phyloP scores from a whole-genome alignment of 129 eudicot species.

The Smallanthus sonchifolius region DNA sequence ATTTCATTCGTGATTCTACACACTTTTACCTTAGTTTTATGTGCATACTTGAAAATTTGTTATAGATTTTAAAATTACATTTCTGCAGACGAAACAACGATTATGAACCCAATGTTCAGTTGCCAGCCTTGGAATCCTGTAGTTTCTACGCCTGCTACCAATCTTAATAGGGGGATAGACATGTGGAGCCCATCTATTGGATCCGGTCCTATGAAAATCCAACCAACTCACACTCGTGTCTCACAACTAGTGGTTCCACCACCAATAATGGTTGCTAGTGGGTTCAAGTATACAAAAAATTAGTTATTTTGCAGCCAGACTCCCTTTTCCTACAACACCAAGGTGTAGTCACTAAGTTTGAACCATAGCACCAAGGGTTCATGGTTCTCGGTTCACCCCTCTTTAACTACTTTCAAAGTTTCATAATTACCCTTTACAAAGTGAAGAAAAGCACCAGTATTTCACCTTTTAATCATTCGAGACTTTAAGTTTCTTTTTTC shows the following conservation, averaged over 20 bases:
- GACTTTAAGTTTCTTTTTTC: slow-evolving; percentile 47
- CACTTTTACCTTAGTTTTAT: slow-evolving; percentile 7
- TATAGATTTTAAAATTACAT: not conserved
- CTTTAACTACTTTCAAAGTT: slow-evolving; percentile 6
- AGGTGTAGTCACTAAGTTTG: not conserved
- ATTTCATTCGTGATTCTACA: slow-evolving; percentile 43
- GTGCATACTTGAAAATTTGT: not conserved
- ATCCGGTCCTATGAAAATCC: slow-evolving; percentile 47
- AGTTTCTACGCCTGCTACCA: slow-evolving; percentile 56
- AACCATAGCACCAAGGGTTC: not conserved
- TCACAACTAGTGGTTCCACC: slow-evolving; percentile 20
- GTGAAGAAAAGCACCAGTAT: not conserved
- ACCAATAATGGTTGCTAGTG: slow-evolving; percentile 56
- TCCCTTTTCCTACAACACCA: slow-evolving; percentile 7
- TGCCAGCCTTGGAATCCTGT: slow-evolving; percentile 64
- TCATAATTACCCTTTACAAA: not conserved
- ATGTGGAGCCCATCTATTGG: slow-evolving; percentile 74
- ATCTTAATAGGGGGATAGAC: slow-evolving; percentile 87
- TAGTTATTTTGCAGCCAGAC: not conserved
- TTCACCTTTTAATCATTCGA: slow-evolving; percentile 16
- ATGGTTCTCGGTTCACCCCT: not conserved
- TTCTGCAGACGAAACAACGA: slow-evolving; percentile 47
- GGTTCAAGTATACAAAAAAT: slow-evolving; percentile 46
- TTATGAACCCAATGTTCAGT: slow-evolving; percentile 35
- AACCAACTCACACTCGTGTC: slow-evolving; percentile 39